Evolutionary conservation across 768 basidiomycete species (phyloP).

Genomic region (Crucibulum laeve): DNA sequence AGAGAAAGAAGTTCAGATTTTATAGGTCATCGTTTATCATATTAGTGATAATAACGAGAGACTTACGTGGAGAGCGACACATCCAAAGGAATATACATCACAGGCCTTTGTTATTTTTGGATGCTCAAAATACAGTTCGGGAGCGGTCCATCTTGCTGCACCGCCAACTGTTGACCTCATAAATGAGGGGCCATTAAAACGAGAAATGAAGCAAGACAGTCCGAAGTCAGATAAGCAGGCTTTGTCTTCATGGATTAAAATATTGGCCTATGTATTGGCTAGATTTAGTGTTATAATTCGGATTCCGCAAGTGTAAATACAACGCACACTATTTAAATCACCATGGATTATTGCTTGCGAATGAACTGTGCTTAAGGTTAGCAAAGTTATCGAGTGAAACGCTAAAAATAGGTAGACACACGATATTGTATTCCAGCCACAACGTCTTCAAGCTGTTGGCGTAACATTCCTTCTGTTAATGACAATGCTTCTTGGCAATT

Average conservation of each 20-base stretch:
- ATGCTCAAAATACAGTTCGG: neutral
- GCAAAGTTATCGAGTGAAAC: neutral
- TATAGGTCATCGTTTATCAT: neutral
- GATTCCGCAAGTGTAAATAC: neutral
- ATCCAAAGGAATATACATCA: neutral
- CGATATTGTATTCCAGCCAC: neutral
- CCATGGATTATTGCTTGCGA: conserved; percentile 1
- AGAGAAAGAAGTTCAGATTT: neutral
- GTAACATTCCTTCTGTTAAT: neutral
- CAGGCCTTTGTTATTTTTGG: neutral
- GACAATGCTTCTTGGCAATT: neutral
- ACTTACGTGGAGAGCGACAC: neutral
- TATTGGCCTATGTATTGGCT: neutral
- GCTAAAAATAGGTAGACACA: neutral
- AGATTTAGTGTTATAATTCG: neutral
- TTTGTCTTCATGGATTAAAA: neutral
- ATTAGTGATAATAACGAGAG: neutral
- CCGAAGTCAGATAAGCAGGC: neutral
- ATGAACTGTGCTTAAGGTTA: neutral
- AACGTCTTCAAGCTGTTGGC: neutral
- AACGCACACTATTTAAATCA: neutral
- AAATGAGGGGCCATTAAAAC: neutral
- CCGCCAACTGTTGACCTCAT: neutral
- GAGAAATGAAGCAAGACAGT: neutral
- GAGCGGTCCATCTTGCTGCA: neutral